These are phyloP conservation scores for Daedaleopsis nitida DNA, from an alignment of 768 basidiomycete genomes.

Conservation along the genomic window DNA sequence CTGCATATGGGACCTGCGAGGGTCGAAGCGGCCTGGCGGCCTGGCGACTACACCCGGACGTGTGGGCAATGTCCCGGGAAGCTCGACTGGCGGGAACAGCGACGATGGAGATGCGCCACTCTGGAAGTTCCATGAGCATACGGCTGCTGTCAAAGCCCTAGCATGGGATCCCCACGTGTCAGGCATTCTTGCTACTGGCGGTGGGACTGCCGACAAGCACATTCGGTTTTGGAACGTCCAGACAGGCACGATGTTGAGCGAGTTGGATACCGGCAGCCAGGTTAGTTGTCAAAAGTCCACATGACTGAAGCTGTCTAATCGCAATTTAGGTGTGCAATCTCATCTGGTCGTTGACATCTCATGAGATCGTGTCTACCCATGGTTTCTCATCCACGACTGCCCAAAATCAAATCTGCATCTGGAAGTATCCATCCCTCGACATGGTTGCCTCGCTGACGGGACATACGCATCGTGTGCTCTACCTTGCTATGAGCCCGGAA, in stretches of 20 bases:
- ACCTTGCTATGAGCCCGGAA: slow-evolving; percentile 97
- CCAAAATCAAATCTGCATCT: slow-evolving; percentile 95
- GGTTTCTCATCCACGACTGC: slow-evolving; percentile 93
- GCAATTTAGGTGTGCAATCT: slow-evolving; percentile 86
- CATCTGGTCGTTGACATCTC: slow-evolving; percentile 93
- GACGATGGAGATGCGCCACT: slow-evolving; percentile 57
- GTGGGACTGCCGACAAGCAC: slow-evolving; percentile 98
- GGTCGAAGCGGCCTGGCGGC: slow-evolving; percentile 48
- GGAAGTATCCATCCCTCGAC: slow-evolving; percentile 91
- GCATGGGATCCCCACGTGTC: slow-evolving; percentile 97
- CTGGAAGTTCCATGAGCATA: slow-evolving; percentile 96
- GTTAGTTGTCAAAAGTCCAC: slow-evolving; percentile 42
- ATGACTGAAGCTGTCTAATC: neutral
- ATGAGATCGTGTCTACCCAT: slow-evolving; percentile 97
- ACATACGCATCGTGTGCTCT: slow-evolving; percentile 92
- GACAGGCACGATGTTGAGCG: slow-evolving; percentile 81
- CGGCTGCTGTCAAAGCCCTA: slow-evolving; percentile 95
- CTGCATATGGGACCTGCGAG: slow-evolving; percentile 92
- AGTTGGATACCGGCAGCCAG: slow-evolving; percentile 95
- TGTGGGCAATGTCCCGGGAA: slow-evolving; percentile 17
- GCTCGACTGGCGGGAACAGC: slow-evolving; percentile 24
- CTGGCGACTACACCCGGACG: slow-evolving; percentile 23
- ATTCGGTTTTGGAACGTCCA: slow-evolving; percentile 96
- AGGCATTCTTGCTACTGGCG: slow-evolving; percentile 90
- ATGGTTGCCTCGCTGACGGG: slow-evolving; percentile 96